phyloP scores from a whole-genome alignment of 768 basidiomycete genomes.

The Xerocomellus intermedius region DNA sequence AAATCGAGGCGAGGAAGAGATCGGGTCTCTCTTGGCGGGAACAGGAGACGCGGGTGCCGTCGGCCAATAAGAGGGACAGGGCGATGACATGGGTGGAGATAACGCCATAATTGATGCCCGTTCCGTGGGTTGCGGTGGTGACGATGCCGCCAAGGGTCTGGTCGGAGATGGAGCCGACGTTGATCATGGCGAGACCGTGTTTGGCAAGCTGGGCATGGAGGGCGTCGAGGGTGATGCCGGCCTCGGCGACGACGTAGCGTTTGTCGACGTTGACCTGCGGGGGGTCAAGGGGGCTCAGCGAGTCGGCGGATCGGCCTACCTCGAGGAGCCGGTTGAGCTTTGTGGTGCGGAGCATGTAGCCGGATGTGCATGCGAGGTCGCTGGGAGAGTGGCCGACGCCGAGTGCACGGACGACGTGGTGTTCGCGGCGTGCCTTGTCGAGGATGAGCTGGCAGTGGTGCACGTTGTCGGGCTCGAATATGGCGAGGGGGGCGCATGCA shows the following conservation, averaged over 20 bases:
- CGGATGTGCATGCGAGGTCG: conserved; percentile 88
- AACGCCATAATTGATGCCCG: conserved; percentile 75
- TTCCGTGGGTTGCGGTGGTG: conserved; percentile 94
- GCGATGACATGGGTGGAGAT: conserved; percentile 80
- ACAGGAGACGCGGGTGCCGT: conserved; percentile 67
- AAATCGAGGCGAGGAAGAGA: conserved; percentile 86
- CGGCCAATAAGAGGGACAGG: conserved; percentile 73
- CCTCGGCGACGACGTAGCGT: conserved; percentile 66
- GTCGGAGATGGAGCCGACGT: conserved; percentile 94
- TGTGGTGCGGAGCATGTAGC: conserved; percentile 80
- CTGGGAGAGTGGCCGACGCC: conserved; percentile 93
- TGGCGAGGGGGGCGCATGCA: conserved; percentile 58
- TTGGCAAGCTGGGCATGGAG: conserved; percentile 67
- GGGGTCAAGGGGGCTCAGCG: not conserved
- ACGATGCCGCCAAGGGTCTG: conserved; percentile 92
- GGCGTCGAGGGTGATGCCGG: conserved; percentile 73
- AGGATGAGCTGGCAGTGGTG: conserved; percentile 72
- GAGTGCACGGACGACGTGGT: conserved; percentile 70
- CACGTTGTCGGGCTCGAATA: conserved; percentile 75
- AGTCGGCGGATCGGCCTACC: conserved; percentile 47
- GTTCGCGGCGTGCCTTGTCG: conserved; percentile 75
- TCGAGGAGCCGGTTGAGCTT: conserved; percentile 70
- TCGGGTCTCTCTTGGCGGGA: conserved; percentile 62
- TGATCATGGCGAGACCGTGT: conserved; percentile 80
- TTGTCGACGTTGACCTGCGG: conserved; percentile 69